These are phyloP conservation scores for Boletellus ananas DNA, from an alignment of 768 basidiomycete genomes.

Conservation along the genomic window DNA sequence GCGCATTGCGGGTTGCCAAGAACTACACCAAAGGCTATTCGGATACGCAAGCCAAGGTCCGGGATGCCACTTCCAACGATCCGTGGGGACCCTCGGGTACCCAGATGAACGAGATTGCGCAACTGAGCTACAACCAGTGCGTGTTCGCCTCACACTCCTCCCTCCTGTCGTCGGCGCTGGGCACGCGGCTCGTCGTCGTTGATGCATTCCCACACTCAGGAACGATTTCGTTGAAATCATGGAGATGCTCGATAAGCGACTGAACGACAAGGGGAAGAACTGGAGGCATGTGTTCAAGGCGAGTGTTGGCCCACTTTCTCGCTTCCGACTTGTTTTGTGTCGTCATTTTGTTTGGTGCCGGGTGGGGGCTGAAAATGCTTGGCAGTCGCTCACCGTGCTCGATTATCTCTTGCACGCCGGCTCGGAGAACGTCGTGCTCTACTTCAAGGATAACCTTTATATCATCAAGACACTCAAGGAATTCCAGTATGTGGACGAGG, in stretches of 20 bases:
- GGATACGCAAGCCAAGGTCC: constrained; percentile 91
- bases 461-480: constrained; percentile 98
- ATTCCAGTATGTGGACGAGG: constrained; percentile 95
- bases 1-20: constrained; percentile 83
- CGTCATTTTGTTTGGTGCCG: neutral
- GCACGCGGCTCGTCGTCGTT: neutral
- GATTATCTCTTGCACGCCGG: constrained; percentile 97
- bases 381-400: constrained; percentile 82
- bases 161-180: neutral
- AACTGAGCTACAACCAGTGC: constrained; percentile 95
- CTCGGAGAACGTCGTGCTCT: constrained; percentile 97
- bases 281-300: constrained; percentile 99
- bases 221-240: constrained; percentile 99
- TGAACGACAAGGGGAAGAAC: constrained; percentile 99
- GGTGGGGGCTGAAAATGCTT: constrained; percentile 5
- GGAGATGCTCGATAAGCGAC: constrained; percentile 98
- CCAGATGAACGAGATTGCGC: constrained; percentile 99
- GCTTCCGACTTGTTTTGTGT: neutral
- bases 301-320: constrained; percentile 12
- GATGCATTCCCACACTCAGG: constrained; percentile 33
- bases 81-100: constrained; percentile 97
- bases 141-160: constrained; percentile 20
- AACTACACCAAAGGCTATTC: constrained; percentile 97
- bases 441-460: constrained; percentile 96
- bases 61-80: constrained; percentile 96